Evolutionary conservation across 257 asterid species (phyloP).

Genomic region (Lithospermum erythrorhizon): DNA sequence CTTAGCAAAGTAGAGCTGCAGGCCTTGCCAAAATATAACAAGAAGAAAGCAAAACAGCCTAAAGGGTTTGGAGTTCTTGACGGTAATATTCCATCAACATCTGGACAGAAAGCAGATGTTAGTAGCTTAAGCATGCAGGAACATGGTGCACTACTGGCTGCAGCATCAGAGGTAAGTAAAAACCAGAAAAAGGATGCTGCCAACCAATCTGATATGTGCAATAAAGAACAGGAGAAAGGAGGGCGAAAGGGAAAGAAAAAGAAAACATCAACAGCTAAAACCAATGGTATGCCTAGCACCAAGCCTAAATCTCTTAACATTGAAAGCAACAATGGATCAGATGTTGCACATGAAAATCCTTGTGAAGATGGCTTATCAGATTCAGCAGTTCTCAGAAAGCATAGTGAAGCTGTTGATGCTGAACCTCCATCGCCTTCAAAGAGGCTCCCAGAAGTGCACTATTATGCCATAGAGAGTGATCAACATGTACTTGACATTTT

Average conservation of each 20-base stretch:
- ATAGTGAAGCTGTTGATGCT: slow-evolving; percentile 29
- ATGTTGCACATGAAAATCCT: slow-evolving; percentile 23
- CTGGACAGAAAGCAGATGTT: slow-evolving; percentile 66
- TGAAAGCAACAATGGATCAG: slow-evolving; percentile 20
- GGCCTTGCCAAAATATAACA: slow-evolving; percentile 62
- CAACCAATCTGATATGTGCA: slow-evolving; percentile 18
- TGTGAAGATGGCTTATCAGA: slow-evolving; percentile 20
- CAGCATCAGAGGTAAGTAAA: slow-evolving; percentile 62
- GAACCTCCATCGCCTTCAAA: slow-evolving; percentile 15
- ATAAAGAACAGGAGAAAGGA: slow-evolving; percentile 22
- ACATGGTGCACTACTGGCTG: slow-evolving; percentile 79
- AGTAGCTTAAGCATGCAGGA: slow-evolving; percentile 77
- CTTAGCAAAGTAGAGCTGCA: slow-evolving; percentile 88
- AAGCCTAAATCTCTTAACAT: slow-evolving; percentile 22
- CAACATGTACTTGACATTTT: slow-evolving; percentile 63
- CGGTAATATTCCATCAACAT: slow-evolving; percentile 51
- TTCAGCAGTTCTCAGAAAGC: slow-evolving; percentile 41
- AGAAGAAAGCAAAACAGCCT: slow-evolving; percentile 69
- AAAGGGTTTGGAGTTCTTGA: slow-evolving; percentile 90
- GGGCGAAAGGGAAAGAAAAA: slow-evolving; percentile 29
- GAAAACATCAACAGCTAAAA: slow-evolving; percentile 30
- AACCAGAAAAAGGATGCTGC: slow-evolving; percentile 31
- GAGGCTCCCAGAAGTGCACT: slow-evolving; percentile 54
- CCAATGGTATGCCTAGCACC: slow-evolving; percentile 28
- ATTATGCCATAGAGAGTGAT: slow-evolving; percentile 80